Conservation (phyloP, 129 eudicot species). For the Arctium minus region DNA sequence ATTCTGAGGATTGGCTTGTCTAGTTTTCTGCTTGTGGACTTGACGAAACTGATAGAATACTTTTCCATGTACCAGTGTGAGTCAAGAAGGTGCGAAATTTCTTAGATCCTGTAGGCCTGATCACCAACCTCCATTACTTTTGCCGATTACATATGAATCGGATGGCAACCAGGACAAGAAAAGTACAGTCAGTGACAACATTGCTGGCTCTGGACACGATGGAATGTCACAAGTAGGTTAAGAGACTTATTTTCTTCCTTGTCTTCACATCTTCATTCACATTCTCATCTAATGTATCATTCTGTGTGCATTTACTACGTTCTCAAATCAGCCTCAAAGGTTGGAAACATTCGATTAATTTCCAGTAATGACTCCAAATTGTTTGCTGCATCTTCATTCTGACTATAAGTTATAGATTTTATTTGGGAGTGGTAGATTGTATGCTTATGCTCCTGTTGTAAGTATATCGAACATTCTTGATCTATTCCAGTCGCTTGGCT, state of each 20-base stretch:
- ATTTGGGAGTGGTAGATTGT: neutral
- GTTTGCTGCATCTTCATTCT: neutral
- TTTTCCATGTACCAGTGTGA: slow-evolving; percentile 53
- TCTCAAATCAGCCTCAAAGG: neutral
- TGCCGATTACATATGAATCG: slow-evolving; percentile 54
- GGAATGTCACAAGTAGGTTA: slow-evolving; percentile 59
- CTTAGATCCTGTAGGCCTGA: slow-evolving; percentile 76
- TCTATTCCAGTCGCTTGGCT: neutral
- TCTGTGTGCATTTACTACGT: neutral
- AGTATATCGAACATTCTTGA: neutral
- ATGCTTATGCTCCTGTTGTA: neutral
- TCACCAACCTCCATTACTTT: slow-evolving; percentile 80
- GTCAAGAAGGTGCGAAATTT: slow-evolving; percentile 66
- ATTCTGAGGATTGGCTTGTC: slow-evolving; percentile 10
- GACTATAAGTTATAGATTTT: neutral
- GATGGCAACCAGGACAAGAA: slow-evolving; percentile 33
- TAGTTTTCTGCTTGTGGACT: slow-evolving; percentile 18
- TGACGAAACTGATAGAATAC: slow-evolving; percentile 18
- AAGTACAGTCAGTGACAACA: slow-evolving; percentile 33
- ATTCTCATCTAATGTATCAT: neutral
- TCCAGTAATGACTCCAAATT: neutral
- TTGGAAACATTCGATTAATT: neutral
- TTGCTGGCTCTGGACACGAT: slow-evolving; percentile 35
- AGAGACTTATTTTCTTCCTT: neutral
- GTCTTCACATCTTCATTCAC: neutral